phyloP scores from a whole-genome alignment of 176 grass and related monocot genomes.

The Oryza rufipogon region DNA sequence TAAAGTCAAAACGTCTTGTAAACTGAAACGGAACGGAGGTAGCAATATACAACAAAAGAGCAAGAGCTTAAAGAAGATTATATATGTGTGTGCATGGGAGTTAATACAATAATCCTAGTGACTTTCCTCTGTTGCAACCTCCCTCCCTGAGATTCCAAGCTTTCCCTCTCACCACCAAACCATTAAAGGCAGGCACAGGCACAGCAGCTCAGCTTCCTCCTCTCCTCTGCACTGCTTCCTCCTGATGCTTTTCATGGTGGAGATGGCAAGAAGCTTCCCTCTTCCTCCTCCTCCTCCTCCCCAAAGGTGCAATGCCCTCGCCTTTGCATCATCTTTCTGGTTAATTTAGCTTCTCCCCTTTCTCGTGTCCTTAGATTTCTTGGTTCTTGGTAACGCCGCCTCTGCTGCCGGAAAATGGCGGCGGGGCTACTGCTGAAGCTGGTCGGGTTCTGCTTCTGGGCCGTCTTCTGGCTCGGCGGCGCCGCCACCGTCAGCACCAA shows the following conservation, averaged over 20 bases:
- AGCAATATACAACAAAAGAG: neutral
- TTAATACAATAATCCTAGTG: no score
- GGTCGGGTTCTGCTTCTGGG: slow-evolving; percentile 54
- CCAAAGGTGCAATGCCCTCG: slow-evolving; percentile 7
- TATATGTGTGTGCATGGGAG: neutral
- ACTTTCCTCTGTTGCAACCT: no score
- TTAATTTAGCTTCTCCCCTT: neutral
- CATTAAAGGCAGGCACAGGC: slow-evolving; percentile 4
- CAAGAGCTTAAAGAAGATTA: neutral
- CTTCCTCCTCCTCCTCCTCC: neutral
- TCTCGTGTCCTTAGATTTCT: neutral
- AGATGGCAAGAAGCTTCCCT: slow-evolving; percentile 48
- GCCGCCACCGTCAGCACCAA: slow-evolving; percentile 28
- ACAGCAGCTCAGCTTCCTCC: neutral
- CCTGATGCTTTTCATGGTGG: slow-evolving; percentile 34
- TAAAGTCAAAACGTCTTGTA: no score
- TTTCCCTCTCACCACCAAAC: slow-evolving; percentile 19
- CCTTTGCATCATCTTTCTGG: slow-evolving; percentile 1
- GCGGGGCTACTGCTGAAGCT: slow-evolving; percentile 28
- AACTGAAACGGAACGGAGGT: no score
- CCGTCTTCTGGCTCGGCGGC: slow-evolving; percentile 50
- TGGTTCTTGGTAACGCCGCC: neutral
- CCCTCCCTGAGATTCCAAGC: slow-evolving; percentile 28
- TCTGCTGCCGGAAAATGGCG: slow-evolving; percentile 22
- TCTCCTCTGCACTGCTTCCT: neutral